These are phyloP conservation scores for Annona squamosa DNA, from an alignment of 164 flowering plant species.

Conservation along the genomic window DNA sequence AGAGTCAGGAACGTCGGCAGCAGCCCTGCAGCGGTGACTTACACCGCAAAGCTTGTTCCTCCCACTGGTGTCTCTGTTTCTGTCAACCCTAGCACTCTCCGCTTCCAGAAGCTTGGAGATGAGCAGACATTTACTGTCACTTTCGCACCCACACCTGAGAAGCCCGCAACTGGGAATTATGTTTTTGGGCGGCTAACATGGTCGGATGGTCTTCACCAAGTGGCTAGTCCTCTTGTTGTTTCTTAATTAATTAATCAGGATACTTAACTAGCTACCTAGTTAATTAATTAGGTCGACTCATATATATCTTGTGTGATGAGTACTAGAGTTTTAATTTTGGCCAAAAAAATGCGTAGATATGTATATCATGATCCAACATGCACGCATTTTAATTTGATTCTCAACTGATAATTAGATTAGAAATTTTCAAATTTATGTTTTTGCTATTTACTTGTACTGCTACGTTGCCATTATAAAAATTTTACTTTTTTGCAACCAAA, in stretches of 20 bases:
- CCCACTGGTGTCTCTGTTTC: slow-evolving; percentile 36
- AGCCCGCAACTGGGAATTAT: slow-evolving; percentile 18
- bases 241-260: not conserved
- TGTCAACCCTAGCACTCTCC: slow-evolving; percentile 39
- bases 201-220: slow-evolving; percentile 63
- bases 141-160: slow-evolving; percentile 13
- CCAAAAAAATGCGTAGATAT: too few species aligned
- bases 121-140: slow-evolving; percentile 43
- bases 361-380: too few species aligned
- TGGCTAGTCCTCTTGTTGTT: slow-evolving; percentile 64
- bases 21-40: slow-evolving; percentile 29
- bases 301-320: too few species aligned
- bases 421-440: too few species aligned
- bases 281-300: too few species aligned
- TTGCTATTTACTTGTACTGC: too few species aligned
- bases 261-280: too few species aligned
- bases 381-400: too few species aligned
- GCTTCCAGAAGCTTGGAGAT: slow-evolving; percentile 45
- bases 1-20: slow-evolving; percentile 63
- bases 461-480: too few species aligned
- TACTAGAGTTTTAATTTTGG: too few species aligned
- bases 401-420: too few species aligned
- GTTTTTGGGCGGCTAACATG: slow-evolving; percentile 57
- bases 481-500: too few species aligned
- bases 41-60: slow-evolving; percentile 21